Evolutionary conservation across 257 asterid species (phyloP).

Genomic region (Marsdenia floribunda): DNA sequence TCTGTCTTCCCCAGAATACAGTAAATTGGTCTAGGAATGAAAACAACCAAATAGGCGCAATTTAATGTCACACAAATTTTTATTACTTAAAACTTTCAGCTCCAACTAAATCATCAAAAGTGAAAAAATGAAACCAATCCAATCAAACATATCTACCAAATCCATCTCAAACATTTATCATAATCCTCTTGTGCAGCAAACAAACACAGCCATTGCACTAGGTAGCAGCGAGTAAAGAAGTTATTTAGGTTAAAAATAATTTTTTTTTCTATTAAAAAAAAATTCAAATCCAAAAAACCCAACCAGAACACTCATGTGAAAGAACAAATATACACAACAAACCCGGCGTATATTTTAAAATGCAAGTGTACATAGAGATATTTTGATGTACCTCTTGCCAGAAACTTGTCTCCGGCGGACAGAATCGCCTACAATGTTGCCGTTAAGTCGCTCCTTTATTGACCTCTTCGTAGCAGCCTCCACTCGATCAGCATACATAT

Average conservation of each 20-base stretch:
- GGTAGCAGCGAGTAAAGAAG: not conserved
- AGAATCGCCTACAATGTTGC: slow-evolving; percentile 36
- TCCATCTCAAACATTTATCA: not conserved
- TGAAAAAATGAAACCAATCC: not conserved
- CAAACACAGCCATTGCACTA: not conserved
- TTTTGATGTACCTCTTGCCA: slow-evolving; percentile 58
- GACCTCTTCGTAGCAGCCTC: slow-evolving; percentile 61
- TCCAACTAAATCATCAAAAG: not conserved
- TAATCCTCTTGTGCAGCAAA: slow-evolving; percentile 1
- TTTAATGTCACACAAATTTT: not conserved
- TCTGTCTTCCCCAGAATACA: not conserved
- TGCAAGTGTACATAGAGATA: not conserved
- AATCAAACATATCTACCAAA: not conserved
- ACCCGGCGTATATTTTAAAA: not conserved
- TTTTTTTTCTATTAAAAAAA: not conserved
- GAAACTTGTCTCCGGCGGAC: slow-evolving; percentile 50
- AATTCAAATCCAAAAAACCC: not conserved
- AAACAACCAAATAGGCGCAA: not conserved
- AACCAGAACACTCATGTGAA: not conserved
- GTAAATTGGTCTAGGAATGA: not conserved
- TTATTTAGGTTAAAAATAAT: not conserved
- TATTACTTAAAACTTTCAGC: not conserved
- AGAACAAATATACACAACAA: not conserved
- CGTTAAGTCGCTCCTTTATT: slow-evolving; percentile 70
- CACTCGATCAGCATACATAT: slow-evolving; percentile 85